Percentiles rank a stretch among this genome's conserved stretches.
Conservation (phyloP, 495 filamentous ascomycete genomes). For the Friedmanniomyces simplex region DNA sequence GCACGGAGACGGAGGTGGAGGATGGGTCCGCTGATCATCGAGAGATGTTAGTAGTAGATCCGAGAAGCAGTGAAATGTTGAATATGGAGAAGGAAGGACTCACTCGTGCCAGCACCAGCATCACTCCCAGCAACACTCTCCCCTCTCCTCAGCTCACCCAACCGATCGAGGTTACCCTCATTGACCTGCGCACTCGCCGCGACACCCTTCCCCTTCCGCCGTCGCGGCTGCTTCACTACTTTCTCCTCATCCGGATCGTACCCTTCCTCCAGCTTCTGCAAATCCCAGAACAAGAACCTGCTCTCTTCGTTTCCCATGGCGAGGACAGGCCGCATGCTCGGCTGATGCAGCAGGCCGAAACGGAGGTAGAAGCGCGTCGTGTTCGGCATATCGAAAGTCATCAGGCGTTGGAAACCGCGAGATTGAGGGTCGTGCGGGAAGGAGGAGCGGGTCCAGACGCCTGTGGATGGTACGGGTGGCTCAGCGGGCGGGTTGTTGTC, state of each 20-base stretch:
- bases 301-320: slow-evolving; percentile 50
- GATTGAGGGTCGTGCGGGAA: slow-evolving; percentile 34
- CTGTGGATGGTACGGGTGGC: slow-evolving; percentile 46
- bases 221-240: neutral
- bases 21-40: slow-evolving; percentile 10
- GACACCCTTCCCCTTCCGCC: neutral
- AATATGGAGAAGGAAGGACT: neutral
- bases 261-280: slow-evolving; percentile 44
- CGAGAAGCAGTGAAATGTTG: neutral
- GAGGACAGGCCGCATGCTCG: slow-evolving; percentile 46
- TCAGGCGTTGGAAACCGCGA: slow-evolving; percentile 45
- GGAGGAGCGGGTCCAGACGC: slow-evolving; percentile 51
- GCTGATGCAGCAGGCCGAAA: slow-evolving; percentile 50
- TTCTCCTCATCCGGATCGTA: slow-evolving; percentile 8
- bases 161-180: neutral
- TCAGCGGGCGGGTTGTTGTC: slow-evolving; percentile 37
- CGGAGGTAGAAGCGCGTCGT: slow-evolving; percentile 55
- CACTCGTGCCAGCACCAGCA: neutral
- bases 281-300: slow-evolving; percentile 60
- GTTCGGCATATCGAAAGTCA: slow-evolving; percentile 50
- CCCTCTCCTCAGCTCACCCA: slow-evolving; percentile 6
- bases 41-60: no score
- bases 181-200: neutral
- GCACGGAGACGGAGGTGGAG: slow-evolving; percentile 7
- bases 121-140: neutral